phyloP scores from a whole-genome alignment of 108 stramenopile genomes.

The Nitzschia inconspicua region DNA sequence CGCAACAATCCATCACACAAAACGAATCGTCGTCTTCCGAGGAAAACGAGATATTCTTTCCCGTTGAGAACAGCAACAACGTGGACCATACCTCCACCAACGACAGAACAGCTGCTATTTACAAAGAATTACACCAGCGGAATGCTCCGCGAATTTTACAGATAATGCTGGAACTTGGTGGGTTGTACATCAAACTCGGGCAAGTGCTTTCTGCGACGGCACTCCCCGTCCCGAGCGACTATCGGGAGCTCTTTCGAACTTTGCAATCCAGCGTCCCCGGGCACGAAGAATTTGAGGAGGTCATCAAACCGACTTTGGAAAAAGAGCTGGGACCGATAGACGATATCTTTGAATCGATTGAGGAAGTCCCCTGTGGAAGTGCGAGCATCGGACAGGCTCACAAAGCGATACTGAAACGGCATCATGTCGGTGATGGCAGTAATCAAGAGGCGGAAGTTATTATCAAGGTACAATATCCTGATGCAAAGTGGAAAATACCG shows the following conservation, averaged over 20 bases:
- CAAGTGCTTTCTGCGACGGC: constrained; percentile 85
- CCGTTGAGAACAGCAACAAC: background rate
- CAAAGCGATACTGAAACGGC: constrained; percentile 47
- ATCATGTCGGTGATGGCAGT: background rate
- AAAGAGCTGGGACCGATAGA: constrained; percentile 57
- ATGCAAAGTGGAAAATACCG: constrained; percentile 76
- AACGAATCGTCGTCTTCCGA: too few relatives aligned
- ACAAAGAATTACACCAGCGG: constrained; percentile 42
- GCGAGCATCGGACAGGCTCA: constrained; percentile 94
- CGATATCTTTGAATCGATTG: constrained; percentile 75
- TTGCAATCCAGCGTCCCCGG: constrained; percentile 81
- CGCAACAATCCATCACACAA: too few relatives aligned
- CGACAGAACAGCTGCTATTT: constrained; percentile 11
- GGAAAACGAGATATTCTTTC: background rate
- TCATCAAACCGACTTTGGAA: constrained; percentile 65
- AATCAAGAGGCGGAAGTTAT: constrained; percentile 50
- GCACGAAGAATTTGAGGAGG: constrained; percentile 55
- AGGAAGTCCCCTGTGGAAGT: constrained; percentile 81
- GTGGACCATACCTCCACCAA: too few relatives aligned
- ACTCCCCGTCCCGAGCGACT: constrained; percentile 65
- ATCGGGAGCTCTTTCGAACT: constrained; percentile 58
- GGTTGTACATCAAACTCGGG: constrained; percentile 91
- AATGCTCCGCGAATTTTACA: constrained; percentile 64
- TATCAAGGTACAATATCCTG: constrained; percentile 93
- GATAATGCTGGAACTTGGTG: constrained; percentile 77